Evolutionary conservation across 495 filamentous ascomycete genomes (phyloP), one percentile per base, ranked within the genome.

Genomic region (Penicillium bialowiezense): DNA sequence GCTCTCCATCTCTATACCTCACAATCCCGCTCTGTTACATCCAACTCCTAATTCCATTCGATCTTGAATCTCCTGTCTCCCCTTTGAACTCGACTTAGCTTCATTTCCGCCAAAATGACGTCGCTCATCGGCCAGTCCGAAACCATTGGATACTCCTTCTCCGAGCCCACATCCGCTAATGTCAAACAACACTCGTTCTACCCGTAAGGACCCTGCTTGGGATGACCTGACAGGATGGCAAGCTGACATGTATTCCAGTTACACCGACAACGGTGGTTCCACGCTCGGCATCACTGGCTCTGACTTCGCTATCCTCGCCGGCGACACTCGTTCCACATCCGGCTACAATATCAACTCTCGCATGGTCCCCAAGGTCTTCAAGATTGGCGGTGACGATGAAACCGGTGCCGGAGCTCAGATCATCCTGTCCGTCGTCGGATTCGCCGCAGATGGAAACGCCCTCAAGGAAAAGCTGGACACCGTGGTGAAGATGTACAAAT

Each of bases 291-390:
- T 98, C 68, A 84, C 88, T 28, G 93, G 93, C 57, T 83, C 84
- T 63, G 87, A 93, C 73, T 98, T 97, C 77, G 78, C 90, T 47
- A 91, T 98, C 69, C 79, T 98, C 64, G 93, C 93, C 36, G 93
- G 93, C 68, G 93, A 98, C 73, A 98, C 93, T 48, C 88, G 93
- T 56, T 86, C 88, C 48, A 96, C 92, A 36, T 84, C 86, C 33
- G 93, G 93, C 65, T 98, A 97, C 83, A 97, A 87, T 78, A 98
- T 98, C 82, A 96, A 97, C 77, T 89, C 91, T 21, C 87, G 93
- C 42, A 90, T 87, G 74, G 80, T 87, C 29, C 92, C 91, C 28
- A 98, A 98, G 69, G 86, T 98, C 32, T 97, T 95, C 82, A 89
- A 87, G 72, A 95, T 98, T 59, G 93, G 95, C 29, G 90, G 89